Percentiles rank a stretch among this genome's conserved stretches.
These are phyloP conservation scores for Penicillium carneum DNA, from an alignment of 2,329 filamentous ascomycete genomes.

Conservation along the genomic window DNA sequence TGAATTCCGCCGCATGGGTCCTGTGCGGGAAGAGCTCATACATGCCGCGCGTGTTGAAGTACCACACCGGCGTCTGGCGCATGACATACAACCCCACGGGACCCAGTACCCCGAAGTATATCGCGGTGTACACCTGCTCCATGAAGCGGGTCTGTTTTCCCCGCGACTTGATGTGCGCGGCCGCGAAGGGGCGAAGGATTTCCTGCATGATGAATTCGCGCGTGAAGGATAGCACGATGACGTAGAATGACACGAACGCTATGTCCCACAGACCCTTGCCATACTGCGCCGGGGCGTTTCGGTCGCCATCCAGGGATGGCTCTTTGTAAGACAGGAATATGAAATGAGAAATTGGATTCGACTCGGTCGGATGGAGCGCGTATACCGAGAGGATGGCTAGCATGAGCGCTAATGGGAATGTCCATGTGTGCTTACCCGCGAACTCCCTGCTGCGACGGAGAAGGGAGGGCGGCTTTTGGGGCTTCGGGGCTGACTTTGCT, in stretches of 20 bases:
- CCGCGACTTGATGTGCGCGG: slow-evolving; percentile 70
- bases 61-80: slow-evolving; percentile 87
- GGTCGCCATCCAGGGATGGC: slow-evolving; percentile 37
- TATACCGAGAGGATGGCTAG: slow-evolving; percentile 69
- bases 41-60: slow-evolving; percentile 87
- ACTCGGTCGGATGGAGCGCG: slow-evolving; percentile 73
- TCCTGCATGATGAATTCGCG: slow-evolving; percentile 95
- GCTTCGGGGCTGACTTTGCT: neutral
- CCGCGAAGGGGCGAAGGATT: slow-evolving; percentile 75
- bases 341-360: slow-evolving; percentile 77
- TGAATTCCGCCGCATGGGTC: slow-evolving; percentile 78
- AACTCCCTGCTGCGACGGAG: slow-evolving; percentile 43
- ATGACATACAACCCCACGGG: slow-evolving; percentile 87
- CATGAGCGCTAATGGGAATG: slow-evolving; percentile 73
- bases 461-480: neutral
- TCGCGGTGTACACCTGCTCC: slow-evolving; percentile 89
- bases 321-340: slow-evolving; percentile 88
- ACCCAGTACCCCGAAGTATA: slow-evolving; percentile 82
- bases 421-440: slow-evolving; percentile 61
- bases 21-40: slow-evolving; percentile 84
- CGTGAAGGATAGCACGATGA: slow-evolving; percentile 83
- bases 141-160: slow-evolving; percentile 87
- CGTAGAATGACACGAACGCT: slow-evolving; percentile 86
- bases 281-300: slow-evolving; percentile 67
- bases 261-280: slow-evolving; percentile 85